A percentile compares a stretch with the other conserved stretches of the same genome.
Conservation (phyloP, 495 filamentous ascomycete genomes). For the Astrothelium macrocarpum region DNA sequence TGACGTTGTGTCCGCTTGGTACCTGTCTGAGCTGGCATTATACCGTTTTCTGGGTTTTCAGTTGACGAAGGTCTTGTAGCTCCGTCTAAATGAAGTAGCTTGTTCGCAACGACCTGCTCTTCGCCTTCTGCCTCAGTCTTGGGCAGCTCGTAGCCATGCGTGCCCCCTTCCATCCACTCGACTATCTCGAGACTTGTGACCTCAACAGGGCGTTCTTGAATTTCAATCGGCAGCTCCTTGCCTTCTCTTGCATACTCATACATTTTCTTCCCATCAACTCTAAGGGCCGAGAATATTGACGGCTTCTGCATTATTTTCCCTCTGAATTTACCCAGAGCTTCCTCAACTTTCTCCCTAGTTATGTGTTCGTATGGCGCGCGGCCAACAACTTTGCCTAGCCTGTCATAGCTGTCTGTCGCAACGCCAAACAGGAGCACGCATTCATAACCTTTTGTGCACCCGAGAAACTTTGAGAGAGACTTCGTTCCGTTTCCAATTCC, state of each 20-base stretch:
- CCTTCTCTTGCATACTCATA: slow-evolving; percentile 96
- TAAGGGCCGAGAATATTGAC: slow-evolving; percentile 84
- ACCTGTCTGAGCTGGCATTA: neutral
- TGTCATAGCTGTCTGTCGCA: slow-evolving; percentile 87
- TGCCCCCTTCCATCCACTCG: slow-evolving; percentile 80
- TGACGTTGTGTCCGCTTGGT: neutral
- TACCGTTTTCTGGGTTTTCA: neutral
- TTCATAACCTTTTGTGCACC: slow-evolving; percentile 89
- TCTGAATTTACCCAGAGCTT: slow-evolving; percentile 63
- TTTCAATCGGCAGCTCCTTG: slow-evolving; percentile 70
- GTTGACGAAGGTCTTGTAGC: neutral
- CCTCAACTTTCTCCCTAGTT: slow-evolving; percentile 66
- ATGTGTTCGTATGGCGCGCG: slow-evolving; percentile 65
- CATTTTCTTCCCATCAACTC: slow-evolving; percentile 78
- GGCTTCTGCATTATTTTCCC: slow-evolving; percentile 87
- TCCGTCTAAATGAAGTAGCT: slow-evolving; percentile 36
- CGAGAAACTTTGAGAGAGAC: slow-evolving; percentile 60
- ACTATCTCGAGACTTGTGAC: slow-evolving; percentile 66
- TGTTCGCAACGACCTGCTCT: slow-evolving; percentile 64
- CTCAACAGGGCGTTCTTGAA: slow-evolving; percentile 67
- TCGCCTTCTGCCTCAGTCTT: slow-evolving; percentile 59
- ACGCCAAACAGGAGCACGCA: slow-evolving; percentile 81
- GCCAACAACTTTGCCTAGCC: slow-evolving; percentile 67
- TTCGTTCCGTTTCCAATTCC: slow-evolving; percentile 89
- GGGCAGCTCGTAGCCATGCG: slow-evolving; percentile 63